These are phyloP conservation scores for Phtheirospermum japonicum DNA, from an alignment of 257 asterid species.

Conservation along the genomic window DNA sequence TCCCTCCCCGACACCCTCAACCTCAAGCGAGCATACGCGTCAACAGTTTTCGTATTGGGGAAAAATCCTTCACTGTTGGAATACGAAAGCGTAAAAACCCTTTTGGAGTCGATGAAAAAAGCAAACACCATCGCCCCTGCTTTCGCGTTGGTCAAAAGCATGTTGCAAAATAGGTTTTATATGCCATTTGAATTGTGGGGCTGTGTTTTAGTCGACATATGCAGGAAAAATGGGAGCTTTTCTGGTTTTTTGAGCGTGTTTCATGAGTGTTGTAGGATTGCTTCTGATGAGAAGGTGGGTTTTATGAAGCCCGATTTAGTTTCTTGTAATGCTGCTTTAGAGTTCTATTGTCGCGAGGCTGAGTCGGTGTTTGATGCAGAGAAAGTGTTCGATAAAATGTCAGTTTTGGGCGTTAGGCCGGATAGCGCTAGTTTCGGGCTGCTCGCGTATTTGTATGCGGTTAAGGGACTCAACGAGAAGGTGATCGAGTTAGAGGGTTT, in stretches of 20 bases:
- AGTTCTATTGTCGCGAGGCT: constrained; percentile 67
- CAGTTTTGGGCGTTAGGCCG: constrained; percentile 74
- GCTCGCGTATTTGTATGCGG: constrained; percentile 78
- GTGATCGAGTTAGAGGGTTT: constrained; percentile 63
- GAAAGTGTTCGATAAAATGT: constrained; percentile 70
- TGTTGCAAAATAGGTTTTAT: constrained; percentile 81
- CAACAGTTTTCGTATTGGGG: constrained; percentile 64
- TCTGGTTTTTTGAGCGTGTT: constrained; percentile 56
- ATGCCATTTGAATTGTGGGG: constrained; percentile 86
- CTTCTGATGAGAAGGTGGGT: constrained; percentile 62
- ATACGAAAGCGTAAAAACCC: constrained; percentile 45
- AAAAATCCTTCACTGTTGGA: constrained; percentile 68
- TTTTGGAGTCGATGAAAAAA: constrained; percentile 66
- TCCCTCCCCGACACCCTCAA: constrained; percentile 58
- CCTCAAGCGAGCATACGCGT: constrained; percentile 81
- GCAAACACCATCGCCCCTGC: constrained; percentile 75
- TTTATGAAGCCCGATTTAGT: constrained; percentile 69
- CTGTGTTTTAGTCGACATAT: constrained; percentile 50
- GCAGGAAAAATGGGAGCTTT: constrained; percentile 71
- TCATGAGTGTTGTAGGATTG: constrained; percentile 70
- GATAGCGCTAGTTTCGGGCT: constrained; percentile 64
- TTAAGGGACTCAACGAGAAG: constrained; percentile 62
- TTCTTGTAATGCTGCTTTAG: constrained; percentile 86
- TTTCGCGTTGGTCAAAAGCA: constrained; percentile 71
- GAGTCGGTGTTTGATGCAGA: constrained; percentile 70